These are phyloP conservation scores for Punctularia strigosozonata DNA, from an alignment of 768 basidiomycete genomes.

Conservation along the genomic window DNA sequence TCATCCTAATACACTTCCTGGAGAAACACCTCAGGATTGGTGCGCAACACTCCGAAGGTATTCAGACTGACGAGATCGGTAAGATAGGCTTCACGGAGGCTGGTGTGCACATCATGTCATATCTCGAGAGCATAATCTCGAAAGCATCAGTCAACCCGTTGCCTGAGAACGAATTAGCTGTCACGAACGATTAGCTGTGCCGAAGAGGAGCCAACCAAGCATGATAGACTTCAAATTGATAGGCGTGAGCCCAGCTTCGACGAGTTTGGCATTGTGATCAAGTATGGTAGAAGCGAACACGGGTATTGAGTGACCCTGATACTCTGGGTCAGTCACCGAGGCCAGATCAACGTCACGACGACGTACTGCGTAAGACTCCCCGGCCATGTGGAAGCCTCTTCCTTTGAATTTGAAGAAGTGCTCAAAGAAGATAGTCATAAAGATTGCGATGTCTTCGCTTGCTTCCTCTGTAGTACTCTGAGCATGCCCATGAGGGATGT, in stretches of 20 bases:
- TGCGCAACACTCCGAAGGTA: background rate
- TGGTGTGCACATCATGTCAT: constrained; percentile 43
- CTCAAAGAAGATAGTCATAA: constrained; percentile 65
- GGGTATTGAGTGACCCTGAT: constrained; percentile 39
- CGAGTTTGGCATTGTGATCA: constrained; percentile 32
- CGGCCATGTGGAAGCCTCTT: constrained; percentile 29
- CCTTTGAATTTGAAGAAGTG: constrained; percentile 63
- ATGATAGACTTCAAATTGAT: constrained; percentile 37
- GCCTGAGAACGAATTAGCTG: constrained; percentile 13
- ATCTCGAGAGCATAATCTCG: constrained; percentile 27
- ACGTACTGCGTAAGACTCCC: constrained; percentile 40
- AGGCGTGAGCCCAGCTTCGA: constrained; percentile 33
- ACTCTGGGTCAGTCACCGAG: background rate
- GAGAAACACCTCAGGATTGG: constrained; percentile 2
- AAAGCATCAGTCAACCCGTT: constrained; percentile 33
- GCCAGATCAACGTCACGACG: no score
- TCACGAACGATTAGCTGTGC: background rate
- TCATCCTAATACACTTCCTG: constrained; percentile 31
- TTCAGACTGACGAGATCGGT: constrained; percentile 24
- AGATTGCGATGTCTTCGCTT: constrained; percentile 58
- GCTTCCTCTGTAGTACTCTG: constrained; percentile 57
- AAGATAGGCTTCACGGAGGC: constrained; percentile 35
- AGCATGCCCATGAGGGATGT: background rate
- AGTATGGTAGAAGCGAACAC: constrained; percentile 36
- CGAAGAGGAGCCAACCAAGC: constrained; percentile 24